Conservation (phyloP, 306 rosid species). For the Ceratonia siliqua region DNA sequence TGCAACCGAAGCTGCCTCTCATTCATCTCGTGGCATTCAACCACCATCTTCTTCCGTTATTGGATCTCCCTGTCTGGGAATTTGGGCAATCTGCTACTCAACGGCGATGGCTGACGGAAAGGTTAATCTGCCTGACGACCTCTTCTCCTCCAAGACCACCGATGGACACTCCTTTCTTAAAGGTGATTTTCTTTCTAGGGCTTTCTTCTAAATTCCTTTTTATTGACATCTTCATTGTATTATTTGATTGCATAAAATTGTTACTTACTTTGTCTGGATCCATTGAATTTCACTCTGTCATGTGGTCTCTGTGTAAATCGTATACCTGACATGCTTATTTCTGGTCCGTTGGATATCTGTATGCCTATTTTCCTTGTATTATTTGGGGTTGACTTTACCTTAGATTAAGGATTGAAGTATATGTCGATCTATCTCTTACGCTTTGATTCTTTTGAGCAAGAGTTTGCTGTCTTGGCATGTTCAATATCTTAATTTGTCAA, state of each 20-base stretch:
- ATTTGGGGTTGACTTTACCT: conserved; percentile 40
- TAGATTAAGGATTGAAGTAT: conserved; percentile 30
- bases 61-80: conserved; percentile 34
- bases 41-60: not conserved
- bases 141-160: conserved; percentile 45
- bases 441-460: not conserved
- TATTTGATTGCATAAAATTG: not conserved
- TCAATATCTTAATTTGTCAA: not conserved
- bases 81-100: conserved; percentile 35
- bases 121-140: conserved; percentile 66
- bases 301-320: conserved; percentile 30
- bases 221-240: not conserved
- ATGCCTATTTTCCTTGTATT: not conserved
- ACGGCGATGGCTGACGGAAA: conserved; percentile 50
- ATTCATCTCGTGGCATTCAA: conserved; percentile 29
- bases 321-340: conserved; percentile 22
- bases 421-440: conserved; percentile 3
- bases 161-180: conserved; percentile 48
- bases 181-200: conserved; percentile 47
- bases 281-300: conserved; percentile 38
- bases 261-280: conserved; percentile 38
- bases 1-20: conserved; percentile 17
- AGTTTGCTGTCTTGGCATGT: not conserved
- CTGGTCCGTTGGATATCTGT: conserved; percentile 1
- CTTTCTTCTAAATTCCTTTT: conserved; percentile 14